Evolutionary conservation across 805 yeast genomes (phyloP), one percentile per base, ranked within the genome.

Genomic region (Wickerhamomyces pijperi): DNA sequence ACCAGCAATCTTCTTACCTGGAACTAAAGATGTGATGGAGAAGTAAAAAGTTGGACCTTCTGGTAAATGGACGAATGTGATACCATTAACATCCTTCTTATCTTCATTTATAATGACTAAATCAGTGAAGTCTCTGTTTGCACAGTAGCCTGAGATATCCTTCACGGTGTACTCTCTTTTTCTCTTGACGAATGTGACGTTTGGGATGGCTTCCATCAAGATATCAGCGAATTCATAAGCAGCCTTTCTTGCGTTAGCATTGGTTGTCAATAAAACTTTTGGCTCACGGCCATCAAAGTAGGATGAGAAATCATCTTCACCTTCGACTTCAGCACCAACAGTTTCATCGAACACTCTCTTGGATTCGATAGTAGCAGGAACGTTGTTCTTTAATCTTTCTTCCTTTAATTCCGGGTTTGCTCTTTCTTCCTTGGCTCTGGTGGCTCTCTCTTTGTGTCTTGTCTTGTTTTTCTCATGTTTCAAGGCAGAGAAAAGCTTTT

Each of bases 21-120:
- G 82, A 14, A 75, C 73, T 34, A 82, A 69, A 3, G 95, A 85
- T 7, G 86, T 68, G 4, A 92, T 65, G 21, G 92, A 80, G 54
- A 92, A 92, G 62, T 90, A 88, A 56, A 86, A 86, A 0, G 97
- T 82, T 29, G 98, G 98, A 1, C 98, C 98, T 35, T 73, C 83
- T 8, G 98, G 98, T 42, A 92, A 68, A 63, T 92, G 96, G 41
- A 92, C 81, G 54, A 92, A 83, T 1, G 97, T 86, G 42, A 92
- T 63, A 2, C 98, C 98, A 39, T 83, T 88, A 31, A 92, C 94
- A 46, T 71, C 72, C 60, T 90, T 92, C 61, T 88, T 88, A 62
- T 86, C 96, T 61, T 92, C 98, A 58, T 92, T 92, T 43, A 92
- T 76, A 36, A 92, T 87, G 23, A 92, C 65, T 51, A 92, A 64